These are phyloP conservation scores for Tuber melanosporum DNA, from an alignment of 495 filamentous ascomycete species.

Conservation along the genomic window DNA sequence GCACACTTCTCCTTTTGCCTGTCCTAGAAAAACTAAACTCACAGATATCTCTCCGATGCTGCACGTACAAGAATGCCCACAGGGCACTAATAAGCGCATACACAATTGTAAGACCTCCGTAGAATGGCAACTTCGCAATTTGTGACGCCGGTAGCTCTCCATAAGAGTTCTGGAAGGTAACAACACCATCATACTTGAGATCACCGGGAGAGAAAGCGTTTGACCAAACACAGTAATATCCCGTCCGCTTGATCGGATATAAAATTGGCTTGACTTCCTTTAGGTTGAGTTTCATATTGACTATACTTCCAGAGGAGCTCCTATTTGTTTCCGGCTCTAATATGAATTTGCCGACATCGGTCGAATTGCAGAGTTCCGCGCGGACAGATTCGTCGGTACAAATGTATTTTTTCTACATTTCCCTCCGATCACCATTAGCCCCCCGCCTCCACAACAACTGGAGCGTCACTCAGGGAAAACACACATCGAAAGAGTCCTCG, in stretches of 20 bases:
- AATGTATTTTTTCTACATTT: conserved; percentile 58
- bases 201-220: conserved; percentile 55
- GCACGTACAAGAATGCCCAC: conserved; percentile 93
- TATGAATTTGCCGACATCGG: conserved; percentile 78
- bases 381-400: conserved; percentile 65
- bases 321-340: conserved; percentile 65
- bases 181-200: conserved; percentile 64
- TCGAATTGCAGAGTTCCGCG: conserved; percentile 61
- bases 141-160: conserved; percentile 92
- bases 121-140: conserved; percentile 96
- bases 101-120: conserved; percentile 86
- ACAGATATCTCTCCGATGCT: conserved; percentile 88
- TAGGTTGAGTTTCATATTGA: conserved; percentile 73
- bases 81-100: conserved; percentile 74
- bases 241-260: conserved; percentile 77
- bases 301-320: conserved; percentile 60
- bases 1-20: conserved; percentile 15
- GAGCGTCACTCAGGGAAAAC: conserved; percentile 4
- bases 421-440: conserved; percentile 17
- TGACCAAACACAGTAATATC: conserved; percentile 92
- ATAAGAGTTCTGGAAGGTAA: conserved; percentile 91
- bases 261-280: conserved; percentile 66
- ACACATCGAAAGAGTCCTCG: conserved; percentile 42
- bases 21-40: conserved; percentile 41
- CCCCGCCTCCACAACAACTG: neutral